Evolutionary conservation across 2,329 filamentous ascomycete genomes (phyloP).

Genomic region (Helotiales sp.): DNA sequence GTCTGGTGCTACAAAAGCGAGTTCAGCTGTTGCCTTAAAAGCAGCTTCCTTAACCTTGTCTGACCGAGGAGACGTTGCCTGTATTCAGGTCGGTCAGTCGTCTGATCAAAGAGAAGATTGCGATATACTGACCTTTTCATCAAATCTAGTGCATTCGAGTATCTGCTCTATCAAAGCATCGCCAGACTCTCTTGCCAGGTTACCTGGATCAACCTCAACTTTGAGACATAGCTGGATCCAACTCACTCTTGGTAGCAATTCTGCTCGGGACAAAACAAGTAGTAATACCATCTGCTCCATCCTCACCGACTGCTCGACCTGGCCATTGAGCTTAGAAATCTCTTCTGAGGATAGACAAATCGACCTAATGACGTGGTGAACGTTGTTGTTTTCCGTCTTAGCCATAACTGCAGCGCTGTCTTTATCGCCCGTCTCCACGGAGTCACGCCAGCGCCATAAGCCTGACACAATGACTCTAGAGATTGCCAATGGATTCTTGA

Average conservation of each 20-base stretch:
- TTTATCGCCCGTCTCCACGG: slow-evolving; percentile 70
- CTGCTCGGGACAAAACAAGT: slow-evolving; percentile 74
- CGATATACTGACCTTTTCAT: slow-evolving; percentile 47
- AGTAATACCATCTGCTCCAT: slow-evolving; percentile 74
- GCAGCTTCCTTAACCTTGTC: slow-evolving; percentile 64
- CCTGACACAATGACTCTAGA: slow-evolving; percentile 67
- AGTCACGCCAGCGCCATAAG: slow-evolving; percentile 77
- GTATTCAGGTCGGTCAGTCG: slow-evolving; percentile 13
- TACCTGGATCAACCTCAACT: slow-evolving; percentile 79
- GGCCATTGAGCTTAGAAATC: slow-evolving; percentile 42
- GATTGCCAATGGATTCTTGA: slow-evolving; percentile 55
- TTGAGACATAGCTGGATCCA: slow-evolving; percentile 91
- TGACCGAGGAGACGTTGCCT: slow-evolving; percentile 36
- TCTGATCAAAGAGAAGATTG: neutral
- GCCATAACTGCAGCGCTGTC: slow-evolving; percentile 69
- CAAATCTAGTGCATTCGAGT: slow-evolving; percentile 45
- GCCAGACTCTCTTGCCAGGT: slow-evolving; percentile 65
- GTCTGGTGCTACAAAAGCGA: slow-evolving; percentile 91
- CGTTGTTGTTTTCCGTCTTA: slow-evolving; percentile 63
- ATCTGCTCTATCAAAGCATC: slow-evolving; percentile 70
- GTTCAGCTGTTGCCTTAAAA: slow-evolving; percentile 81
- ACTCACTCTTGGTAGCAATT: slow-evolving; percentile 72
- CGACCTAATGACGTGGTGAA: slow-evolving; percentile 61
- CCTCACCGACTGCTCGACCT: slow-evolving; percentile 50
- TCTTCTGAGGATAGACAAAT: slow-evolving; percentile 63